Conservation (phyloP, 352 stramenopile species). For the Phytophthora vignae region DNA sequence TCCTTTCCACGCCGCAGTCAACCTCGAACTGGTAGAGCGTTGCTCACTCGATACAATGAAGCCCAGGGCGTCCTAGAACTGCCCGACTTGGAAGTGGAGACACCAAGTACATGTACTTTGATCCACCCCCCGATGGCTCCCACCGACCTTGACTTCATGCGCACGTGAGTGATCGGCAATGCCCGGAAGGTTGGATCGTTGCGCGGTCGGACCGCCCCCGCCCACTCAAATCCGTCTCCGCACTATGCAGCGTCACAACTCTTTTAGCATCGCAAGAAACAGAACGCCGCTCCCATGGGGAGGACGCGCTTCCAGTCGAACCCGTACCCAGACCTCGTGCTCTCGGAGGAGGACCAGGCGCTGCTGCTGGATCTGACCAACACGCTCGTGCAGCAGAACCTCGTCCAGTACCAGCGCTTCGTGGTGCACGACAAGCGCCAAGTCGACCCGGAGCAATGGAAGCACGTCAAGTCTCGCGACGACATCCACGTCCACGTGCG, state of each 20-base stretch:
- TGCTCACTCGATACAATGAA: too few species aligned
- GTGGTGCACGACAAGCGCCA: constrained; percentile 13
- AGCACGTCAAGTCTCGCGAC: constrained; percentile 20
- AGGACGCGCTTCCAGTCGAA: constrained; percentile 22
- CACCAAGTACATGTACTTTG: too few species aligned
- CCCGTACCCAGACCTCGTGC: constrained; percentile 14
- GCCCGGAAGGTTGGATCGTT: constrained; percentile 1
- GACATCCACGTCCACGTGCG: constrained; percentile 22
- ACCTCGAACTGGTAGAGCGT: too few species aligned
- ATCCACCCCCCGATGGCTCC: not conserved
- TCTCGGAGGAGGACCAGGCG: constrained; percentile 14
- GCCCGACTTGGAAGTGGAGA: too few species aligned
- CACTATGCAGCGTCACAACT: not conserved
- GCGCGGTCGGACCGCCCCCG: not conserved
- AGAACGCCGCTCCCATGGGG: not conserved
- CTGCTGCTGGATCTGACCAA: constrained; percentile 10
- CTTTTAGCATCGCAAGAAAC: not conserved
- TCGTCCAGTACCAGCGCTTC: constrained; percentile 19
- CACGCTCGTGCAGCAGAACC: constrained; percentile 14
- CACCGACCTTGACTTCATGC: not conserved
- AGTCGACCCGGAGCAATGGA: constrained; percentile 20
- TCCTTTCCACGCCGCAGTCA: too few species aligned
- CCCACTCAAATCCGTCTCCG: not conserved
- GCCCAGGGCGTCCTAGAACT: too few species aligned
- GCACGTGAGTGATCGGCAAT: not conserved